Conservation (phyloP, 148 eudicot species). For the Spergularia marina region DNA sequence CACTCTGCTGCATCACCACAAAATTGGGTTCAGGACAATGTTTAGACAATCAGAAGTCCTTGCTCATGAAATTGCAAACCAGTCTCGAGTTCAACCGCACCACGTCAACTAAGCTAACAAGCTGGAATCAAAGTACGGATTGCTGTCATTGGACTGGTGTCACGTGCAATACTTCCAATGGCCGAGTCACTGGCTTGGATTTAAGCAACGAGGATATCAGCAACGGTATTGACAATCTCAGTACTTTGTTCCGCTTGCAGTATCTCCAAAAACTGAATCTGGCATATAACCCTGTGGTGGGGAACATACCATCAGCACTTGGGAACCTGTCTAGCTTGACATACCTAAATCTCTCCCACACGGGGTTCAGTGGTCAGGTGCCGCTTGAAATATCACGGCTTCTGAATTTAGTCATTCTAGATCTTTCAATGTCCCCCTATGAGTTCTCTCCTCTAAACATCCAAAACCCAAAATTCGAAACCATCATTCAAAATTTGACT, state of each 20-base stretch:
- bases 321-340: slow-evolving; percentile 25
- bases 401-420: background rate
- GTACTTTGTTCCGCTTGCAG: slow-evolving; percentile 2
- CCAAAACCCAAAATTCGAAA: slow-evolving; percentile 22
- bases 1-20: too few species aligned
- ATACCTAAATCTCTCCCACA: slow-evolving; percentile 33
- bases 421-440: slow-evolving; percentile 10
- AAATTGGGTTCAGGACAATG: too few species aligned
- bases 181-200: slow-evolving; percentile 12
- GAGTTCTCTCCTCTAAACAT: background rate
- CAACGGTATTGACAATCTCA: background rate
- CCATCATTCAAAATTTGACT: slow-evolving; percentile 28
- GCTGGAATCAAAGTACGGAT: background rate
- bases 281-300: slow-evolving; percentile 16
- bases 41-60: too few species aligned
- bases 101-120: slow-evolving; percentile 6
- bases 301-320: slow-evolving; percentile 19
- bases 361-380: slow-evolving; percentile 27
- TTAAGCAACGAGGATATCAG: background rate
- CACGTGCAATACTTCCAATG: background rate
- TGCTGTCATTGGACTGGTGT: background rate
- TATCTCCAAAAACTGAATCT: slow-evolving; percentile 27
- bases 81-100: slow-evolving; percentile 5
- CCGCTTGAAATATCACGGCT: slow-evolving; percentile 22
- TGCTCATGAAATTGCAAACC: too few species aligned